Conservation (phyloP, 192 early-diverging fungal species). For the Phlyctochytrium bullatum region DNA sequence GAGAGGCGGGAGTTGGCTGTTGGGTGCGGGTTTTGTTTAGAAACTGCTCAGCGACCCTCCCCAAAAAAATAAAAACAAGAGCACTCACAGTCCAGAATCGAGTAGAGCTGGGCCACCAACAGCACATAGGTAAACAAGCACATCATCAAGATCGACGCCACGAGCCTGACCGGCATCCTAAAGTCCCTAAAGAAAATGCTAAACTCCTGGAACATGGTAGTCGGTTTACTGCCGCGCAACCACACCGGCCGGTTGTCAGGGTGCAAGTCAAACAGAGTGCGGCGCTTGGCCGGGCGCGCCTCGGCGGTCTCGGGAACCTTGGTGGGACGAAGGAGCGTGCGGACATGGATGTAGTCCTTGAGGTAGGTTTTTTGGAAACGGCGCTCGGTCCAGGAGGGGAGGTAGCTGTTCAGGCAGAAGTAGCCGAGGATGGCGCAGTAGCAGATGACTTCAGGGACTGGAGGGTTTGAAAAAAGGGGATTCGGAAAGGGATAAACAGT, state of each 20-base stretch:
- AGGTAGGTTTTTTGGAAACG: constrained; percentile 1
- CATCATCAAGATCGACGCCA: constrained; percentile 7
- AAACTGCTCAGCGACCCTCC: not conserved
- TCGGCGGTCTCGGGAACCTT: not conserved
- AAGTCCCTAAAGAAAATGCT: not conserved
- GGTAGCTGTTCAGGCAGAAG: not conserved
- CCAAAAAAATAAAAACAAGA: too few relatives aligned
- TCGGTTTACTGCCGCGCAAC: constrained; percentile 1
- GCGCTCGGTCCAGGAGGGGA: not conserved
- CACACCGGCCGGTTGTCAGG: constrained; percentile 10
- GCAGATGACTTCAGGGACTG: constrained; percentile 4
- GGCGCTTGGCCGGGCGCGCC: too few relatives aligned
- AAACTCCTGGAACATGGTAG: not conserved
- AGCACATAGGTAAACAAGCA: constrained; percentile 8
- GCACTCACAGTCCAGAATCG: too few relatives aligned
- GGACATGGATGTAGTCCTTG: constrained; percentile 5
- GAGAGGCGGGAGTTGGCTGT: constrained; percentile 4
- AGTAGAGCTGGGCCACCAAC: not conserved
- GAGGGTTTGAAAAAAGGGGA: not conserved
- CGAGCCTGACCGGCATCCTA: not conserved
- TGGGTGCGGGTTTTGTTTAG: not conserved
- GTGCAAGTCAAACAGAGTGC: too few relatives aligned
- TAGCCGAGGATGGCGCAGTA: not conserved
- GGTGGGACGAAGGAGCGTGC: not conserved
- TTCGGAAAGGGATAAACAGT: not conserved